Evolutionary conservation across 208 protist genomes (phyloP).

Genomic region (Acanthamoeba healyi): DNA sequence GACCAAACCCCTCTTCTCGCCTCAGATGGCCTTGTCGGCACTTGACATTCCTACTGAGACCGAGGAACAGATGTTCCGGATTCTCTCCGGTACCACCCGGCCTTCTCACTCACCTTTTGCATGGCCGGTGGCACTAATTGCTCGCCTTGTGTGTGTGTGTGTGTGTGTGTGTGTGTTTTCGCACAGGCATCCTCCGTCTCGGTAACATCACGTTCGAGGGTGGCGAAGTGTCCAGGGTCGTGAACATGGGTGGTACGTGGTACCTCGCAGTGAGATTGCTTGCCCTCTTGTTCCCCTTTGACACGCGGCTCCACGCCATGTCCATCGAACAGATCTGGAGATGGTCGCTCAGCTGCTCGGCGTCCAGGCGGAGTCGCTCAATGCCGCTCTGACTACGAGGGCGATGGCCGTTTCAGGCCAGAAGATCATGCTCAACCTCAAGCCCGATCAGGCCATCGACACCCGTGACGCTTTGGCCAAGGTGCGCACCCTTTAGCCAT

Average conservation of each 20-base stretch:
- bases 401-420: conserved; percentile 11
- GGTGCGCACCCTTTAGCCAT: conserved; percentile 42
- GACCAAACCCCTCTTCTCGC: not conserved
- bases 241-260: not conserved
- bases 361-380: conserved; percentile 21
- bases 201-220: conserved; percentile 93
- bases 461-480: conserved; percentile 88
- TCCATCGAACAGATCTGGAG: not conserved
- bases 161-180: not conserved
- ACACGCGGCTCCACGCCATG: not conserved
- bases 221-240: not conserved
- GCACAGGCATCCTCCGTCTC: conserved; percentile 92
- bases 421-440: conserved; percentile 58
- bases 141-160: too few relatives aligned
- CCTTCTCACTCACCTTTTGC: too few relatives aligned
- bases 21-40: conserved; percentile 14
- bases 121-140: too few relatives aligned
- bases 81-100: conserved; percentile 90
- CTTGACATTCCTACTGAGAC: not conserved
- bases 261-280: too few relatives aligned
- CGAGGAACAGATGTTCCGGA: conserved; percentile 90
- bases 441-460: conserved; percentile 83
- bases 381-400: not conserved
- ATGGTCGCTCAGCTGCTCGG: conserved; percentile 34
- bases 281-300: too few relatives aligned